These are phyloP conservation scores for Penicillium bovifimosum DNA, from an alignment of 495 filamentous ascomycete genomes.

Conservation along the genomic window DNA sequence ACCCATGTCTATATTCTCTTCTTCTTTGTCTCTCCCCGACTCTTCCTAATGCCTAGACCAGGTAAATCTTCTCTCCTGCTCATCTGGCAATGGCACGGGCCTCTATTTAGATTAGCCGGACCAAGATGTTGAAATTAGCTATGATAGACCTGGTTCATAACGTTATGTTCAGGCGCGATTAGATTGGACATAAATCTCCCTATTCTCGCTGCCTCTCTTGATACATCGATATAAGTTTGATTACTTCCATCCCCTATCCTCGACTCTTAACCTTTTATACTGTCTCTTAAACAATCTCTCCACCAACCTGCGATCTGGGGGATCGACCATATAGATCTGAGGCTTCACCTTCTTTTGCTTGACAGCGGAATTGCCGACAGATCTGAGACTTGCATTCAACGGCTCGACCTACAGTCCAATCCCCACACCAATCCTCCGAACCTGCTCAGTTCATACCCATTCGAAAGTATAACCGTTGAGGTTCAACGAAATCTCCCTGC, in stretches of 20 bases:
- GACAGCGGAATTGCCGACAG: background rate
- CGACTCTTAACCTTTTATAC: background rate
- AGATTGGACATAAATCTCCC: background rate
- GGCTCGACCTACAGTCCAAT: constrained; percentile 6
- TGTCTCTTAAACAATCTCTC: constrained; percentile 9
- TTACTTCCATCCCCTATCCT: background rate
- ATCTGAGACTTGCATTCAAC: constrained; percentile 27
- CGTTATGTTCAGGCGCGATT: background rate
- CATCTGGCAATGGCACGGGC: constrained; percentile 2
- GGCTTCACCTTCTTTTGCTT: background rate
- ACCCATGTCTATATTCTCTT: constrained; percentile 8
- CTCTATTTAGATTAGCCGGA: constrained; percentile 3
- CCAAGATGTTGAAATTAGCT: constrained; percentile 9
- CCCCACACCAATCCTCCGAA: background rate
- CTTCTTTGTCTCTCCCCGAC: background rate
- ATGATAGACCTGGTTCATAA: constrained; percentile 10
- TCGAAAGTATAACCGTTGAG: background rate
- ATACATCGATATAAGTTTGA: background rate
- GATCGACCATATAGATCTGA: background rate
- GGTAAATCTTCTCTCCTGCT: constrained; percentile 1
- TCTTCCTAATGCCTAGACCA: background rate
- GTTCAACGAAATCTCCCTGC: background rate
- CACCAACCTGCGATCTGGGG: background rate
- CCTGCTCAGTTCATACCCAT: background rate
- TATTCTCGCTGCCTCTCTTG: background rate